Evolutionary conservation across 225 moss, liverwort and hornwort species (phyloP).

Genomic region (Antitrichia curtipendula): DNA sequence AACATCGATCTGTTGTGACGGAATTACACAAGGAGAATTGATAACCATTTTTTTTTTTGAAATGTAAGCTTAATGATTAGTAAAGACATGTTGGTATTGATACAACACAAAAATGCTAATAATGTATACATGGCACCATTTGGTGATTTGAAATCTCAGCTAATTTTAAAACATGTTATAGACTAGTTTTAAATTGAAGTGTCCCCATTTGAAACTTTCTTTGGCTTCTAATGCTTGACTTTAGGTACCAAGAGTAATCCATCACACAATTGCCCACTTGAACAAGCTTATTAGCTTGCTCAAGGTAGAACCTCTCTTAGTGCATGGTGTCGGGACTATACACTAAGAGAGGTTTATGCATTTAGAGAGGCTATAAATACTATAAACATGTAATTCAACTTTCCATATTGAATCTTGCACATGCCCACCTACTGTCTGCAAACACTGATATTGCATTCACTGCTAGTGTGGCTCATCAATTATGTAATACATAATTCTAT

Average conservation of each 20-base stretch:
- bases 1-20: neutral
- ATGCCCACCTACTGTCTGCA: too few relatives aligned
- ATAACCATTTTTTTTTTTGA: neutral
- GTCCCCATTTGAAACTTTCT: neutral
- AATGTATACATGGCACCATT: neutral
- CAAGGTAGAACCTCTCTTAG: too few relatives aligned
- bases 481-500: too few relatives aligned
- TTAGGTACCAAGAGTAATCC: neutral
- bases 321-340: too few relatives aligned
- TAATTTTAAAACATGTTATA: neutral
- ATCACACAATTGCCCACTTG: neutral
- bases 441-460: too few relatives aligned
- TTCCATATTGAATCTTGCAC: too few relatives aligned
- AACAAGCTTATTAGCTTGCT: neutral
- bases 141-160: neutral
- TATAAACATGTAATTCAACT: too few relatives aligned
- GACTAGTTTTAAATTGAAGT: neutral
- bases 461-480: too few relatives aligned
- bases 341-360: too few relatives aligned
- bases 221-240: neutral
- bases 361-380: too few relatives aligned
- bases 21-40: neutral
- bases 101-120: neutral
- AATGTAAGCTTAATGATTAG: neutral
- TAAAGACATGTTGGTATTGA: neutral